Percentiles rank a stretch among this genome's conserved stretches.
Evolutionary conservation across 805 yeast genomes (phyloP).

Genomic region (Scheffersomyces coipomensis): DNA sequence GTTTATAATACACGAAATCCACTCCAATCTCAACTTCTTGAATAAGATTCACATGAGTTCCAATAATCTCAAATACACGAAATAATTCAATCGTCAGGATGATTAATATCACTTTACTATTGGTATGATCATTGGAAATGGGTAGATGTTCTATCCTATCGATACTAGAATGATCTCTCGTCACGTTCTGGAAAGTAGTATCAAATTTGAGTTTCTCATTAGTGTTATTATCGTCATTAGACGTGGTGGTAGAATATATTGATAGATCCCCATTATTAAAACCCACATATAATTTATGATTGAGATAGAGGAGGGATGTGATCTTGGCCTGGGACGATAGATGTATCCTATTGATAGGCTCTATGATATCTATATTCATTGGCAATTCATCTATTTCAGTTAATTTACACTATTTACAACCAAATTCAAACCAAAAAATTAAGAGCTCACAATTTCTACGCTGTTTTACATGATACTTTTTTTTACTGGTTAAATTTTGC

Average conservation of each 20-base stretch:
- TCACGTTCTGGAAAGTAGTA: conserved; percentile 14
- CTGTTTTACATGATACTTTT: background rate
- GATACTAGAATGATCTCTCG: conserved; percentile 10
- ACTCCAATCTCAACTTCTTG: conserved; percentile 23
- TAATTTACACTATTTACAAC: too few relatives aligned
- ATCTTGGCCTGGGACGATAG: conserved; percentile 19
- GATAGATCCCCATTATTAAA: conserved; percentile 34
- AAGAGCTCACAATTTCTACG: too few relatives aligned
- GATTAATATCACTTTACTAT: conserved; percentile 13
- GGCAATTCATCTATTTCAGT: background rate
- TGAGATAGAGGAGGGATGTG: conserved; percentile 20
- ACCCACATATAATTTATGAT: conserved; percentile 27
- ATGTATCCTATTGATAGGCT: conserved; percentile 34
- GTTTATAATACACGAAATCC: conserved; percentile 15
- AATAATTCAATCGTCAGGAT: conserved; percentile 22
- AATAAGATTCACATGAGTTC: conserved; percentile 31
- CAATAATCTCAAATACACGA: conserved; percentile 27
- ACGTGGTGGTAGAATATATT: conserved; percentile 11
- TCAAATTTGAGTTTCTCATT: conserved; percentile 15
- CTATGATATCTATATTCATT: conserved; percentile 39
- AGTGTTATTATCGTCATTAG: conserved; percentile 16
- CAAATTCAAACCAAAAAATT: too few relatives aligned
- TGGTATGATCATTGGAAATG: background rate
- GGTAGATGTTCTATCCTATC: conserved; percentile 9
- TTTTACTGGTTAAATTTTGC: too few relatives aligned